Base-by-base conservation (phyloP, 768 basidiomycete genomes). In the Russula emetica region DNA sequence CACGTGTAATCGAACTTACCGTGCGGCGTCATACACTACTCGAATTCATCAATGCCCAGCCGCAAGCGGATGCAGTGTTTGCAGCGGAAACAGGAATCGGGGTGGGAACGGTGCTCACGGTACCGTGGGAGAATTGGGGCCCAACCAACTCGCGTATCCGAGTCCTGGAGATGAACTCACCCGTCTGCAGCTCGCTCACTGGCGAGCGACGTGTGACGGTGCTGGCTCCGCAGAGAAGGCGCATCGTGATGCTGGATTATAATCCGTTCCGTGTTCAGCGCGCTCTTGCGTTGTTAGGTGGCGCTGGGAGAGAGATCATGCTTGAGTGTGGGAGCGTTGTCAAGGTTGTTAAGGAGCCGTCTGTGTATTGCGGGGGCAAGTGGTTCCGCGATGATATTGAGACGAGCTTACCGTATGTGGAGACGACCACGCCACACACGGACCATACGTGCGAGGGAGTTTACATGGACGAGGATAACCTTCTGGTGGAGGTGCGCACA, bases 151-250 rank as follows among this genome's bases (percentile, higher is more conserved):
- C 49, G 16, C 61, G 49, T 14, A 44, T 57, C 11, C 9, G 44
- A 5, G 30, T 6, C 32, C 2, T 32, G 8, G 61, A 62, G 38
- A 38, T 44, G 38, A 22, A 44, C 28, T 62, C 55, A n/a, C n/a
- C 28, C 36, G 32, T 55, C 18, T 57, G 49, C 40, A 49, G 55
- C 18, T 51, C 55, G 3, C 55, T 57, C 28, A 38, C 57, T 6
- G 61, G 61, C 38, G 61, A 62, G 49, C 55, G 61, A 9, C 55
- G 55, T 1, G 61, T 49, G 55, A 62, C 49, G 14, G 61, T 8
- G 49, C 38, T 9, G 0, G 14, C 30, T 30, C 30, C 30, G 32
- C 7, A 32, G 30, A 30, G 30, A 32, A 50, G 36, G 49, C 11
- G 49, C 7, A 42, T 62, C 55, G 52, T 28, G 10, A 32, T 62